These are phyloP conservation scores for Mangifera indica DNA, from an alignment of 345 rosid genomes.

Conservation along the genomic window DNA sequence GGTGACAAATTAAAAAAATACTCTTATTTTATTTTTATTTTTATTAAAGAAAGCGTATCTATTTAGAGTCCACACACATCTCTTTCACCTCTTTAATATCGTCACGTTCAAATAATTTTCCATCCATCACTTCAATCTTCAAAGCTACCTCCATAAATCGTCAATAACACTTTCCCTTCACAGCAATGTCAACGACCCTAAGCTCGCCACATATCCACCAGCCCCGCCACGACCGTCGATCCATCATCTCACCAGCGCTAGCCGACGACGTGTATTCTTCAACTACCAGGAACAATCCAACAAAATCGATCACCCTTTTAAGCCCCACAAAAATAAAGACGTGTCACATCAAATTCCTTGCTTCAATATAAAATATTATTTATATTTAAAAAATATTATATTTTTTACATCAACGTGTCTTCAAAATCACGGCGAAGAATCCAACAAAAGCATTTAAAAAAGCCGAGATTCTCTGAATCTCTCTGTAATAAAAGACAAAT, in stretches of 20 bases:
- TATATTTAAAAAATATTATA: too few species aligned
- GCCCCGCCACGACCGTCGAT: conserved; percentile 2
- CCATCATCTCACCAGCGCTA: background rate
- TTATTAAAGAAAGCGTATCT: background rate
- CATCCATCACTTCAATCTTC: background rate
- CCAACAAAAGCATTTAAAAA: background rate
- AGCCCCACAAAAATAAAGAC: too few species aligned
- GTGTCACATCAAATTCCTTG: too few species aligned
- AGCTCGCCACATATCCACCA: conserved; percentile 9
- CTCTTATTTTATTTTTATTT: too few species aligned
- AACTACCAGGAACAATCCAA: background rate
- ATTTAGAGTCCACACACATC: background rate
- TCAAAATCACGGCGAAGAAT: background rate
- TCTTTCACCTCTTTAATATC: background rate
- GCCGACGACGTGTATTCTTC: conserved; percentile 26
- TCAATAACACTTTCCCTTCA: background rate
- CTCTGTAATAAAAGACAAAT: too few species aligned
- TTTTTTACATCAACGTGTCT: conserved; percentile 38
- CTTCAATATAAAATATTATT: too few species aligned
- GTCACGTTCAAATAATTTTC: background rate
- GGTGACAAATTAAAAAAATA: too few species aligned
- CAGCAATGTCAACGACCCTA: conserved; percentile 20
- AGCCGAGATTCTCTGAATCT: background rate
- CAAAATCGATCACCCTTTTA: background rate
- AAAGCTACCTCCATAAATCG: background rate